A percentile compares a stretch with the other conserved stretches of the same genome.
Evolutionary conservation across 306 rosid genomes (phyloP).

Genomic region (Comarum palustre): DNA sequence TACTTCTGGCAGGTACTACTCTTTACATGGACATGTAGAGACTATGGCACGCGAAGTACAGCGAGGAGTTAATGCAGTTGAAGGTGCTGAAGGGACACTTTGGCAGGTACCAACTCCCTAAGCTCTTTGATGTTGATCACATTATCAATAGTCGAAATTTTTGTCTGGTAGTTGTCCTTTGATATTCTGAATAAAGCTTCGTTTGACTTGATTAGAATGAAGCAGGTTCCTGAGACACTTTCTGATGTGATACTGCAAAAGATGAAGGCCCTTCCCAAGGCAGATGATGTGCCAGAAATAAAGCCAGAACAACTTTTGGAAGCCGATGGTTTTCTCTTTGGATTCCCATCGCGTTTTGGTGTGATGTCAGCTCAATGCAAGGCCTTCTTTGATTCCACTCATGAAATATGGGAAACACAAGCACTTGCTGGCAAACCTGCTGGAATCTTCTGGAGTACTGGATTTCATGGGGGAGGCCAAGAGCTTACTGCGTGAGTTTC

Average conservation of each 20-base stretch:
- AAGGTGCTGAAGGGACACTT: conserved; percentile 84
- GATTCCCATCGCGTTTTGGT: conserved; percentile 94
- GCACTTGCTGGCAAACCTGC: conserved; percentile 96
- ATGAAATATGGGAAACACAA: conserved; percentile 69
- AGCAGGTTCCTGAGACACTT: conserved; percentile 82
- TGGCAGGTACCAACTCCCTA: conserved; percentile 53
- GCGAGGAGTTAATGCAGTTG: conserved; percentile 72
- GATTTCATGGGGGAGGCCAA: conserved; percentile 93
- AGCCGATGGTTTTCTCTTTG: conserved; percentile 84
- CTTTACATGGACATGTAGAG: conserved; percentile 81
- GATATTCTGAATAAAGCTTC: conserved; percentile 6
- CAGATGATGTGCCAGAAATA: conserved; percentile 67
- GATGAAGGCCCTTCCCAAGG: conserved; percentile 70
- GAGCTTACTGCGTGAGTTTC: conserved; percentile 84
- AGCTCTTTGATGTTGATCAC: conserved; percentile 16
- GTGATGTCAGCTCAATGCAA: conserved; percentile 85
- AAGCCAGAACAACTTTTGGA: conserved; percentile 76
- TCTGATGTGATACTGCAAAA: conserved; percentile 56
- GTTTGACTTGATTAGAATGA: conserved; percentile 33
- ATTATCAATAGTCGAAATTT: neutral
- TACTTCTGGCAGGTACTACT: conserved; percentile 59
- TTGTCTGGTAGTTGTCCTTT: conserved; percentile 1
- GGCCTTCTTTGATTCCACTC: conserved; percentile 81
- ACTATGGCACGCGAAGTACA: conserved; percentile 82
- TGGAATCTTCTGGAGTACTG: conserved; percentile 96